Evolutionary conservation across 129 eudicot genomes (phyloP).

Genomic region (Pittosporum tobira): DNA sequence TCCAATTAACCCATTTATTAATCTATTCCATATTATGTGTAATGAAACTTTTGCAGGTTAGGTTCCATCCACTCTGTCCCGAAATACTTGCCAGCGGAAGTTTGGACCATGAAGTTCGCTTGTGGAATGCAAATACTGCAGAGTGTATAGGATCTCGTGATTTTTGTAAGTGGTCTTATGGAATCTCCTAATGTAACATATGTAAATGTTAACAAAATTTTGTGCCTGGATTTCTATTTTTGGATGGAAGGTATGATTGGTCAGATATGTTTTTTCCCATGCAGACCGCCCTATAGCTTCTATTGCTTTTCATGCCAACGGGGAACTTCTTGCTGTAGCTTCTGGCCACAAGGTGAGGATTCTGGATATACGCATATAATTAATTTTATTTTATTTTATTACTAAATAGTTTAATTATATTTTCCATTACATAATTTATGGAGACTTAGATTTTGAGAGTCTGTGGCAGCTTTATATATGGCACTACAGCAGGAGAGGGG

Average conservation of each 20-base stretch:
- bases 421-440: slow-evolving; percentile 5
- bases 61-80: slow-evolving; percentile 85
- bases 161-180: slow-evolving; percentile 53
- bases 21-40: not conserved
- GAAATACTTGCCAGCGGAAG: slow-evolving; percentile 96
- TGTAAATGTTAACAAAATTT: not conserved
- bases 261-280: slow-evolving; percentile 2
- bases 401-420: too few relatives aligned
- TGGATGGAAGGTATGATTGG: slow-evolving; percentile 10
- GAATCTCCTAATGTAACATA: slow-evolving; percentile 4
- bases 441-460: not conserved
- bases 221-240: not conserved
- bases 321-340: slow-evolving; percentile 91
- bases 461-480: slow-evolving; percentile 69
- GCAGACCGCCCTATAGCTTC: slow-evolving; percentile 98
- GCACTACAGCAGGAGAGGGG: slow-evolving; percentile 82
- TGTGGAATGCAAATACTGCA: slow-evolving; percentile 94
- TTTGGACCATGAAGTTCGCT: slow-evolving; percentile 93
- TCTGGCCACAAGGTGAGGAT: slow-evolving; percentile 91
- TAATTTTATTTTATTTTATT: too few relatives aligned
- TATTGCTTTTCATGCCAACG: slow-evolving; percentile 92
- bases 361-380: not conserved
- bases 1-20: too few relatives aligned
- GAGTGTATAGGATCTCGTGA: slow-evolving; percentile 85
- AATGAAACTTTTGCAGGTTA: slow-evolving; percentile 51